Evolutionary conservation across 164 flowering plant species (phyloP).

Genomic region (Liquidambar formosana): DNA sequence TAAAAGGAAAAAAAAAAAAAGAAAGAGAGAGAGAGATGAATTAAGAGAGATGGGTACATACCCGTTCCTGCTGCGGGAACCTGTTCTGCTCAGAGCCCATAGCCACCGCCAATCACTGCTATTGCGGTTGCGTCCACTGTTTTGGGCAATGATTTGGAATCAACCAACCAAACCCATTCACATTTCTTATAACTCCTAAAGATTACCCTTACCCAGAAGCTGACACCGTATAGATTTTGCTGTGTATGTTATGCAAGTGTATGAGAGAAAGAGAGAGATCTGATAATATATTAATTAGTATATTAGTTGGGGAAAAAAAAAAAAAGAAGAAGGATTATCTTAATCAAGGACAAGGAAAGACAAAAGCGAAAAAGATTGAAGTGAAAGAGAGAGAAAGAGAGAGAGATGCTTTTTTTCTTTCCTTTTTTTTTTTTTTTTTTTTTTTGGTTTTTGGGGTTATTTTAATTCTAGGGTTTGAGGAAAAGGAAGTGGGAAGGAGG

Average conservation of each 20-base stretch:
- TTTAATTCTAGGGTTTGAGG: background rate
- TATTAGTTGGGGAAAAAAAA: background rate
- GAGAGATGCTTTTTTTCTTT: background rate
- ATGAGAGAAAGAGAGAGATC: conserved; percentile 2
- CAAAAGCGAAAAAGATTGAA: conserved; percentile 20
- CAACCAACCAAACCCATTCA: background rate
- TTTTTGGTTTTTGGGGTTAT: too few relatives aligned
- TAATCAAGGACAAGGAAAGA: conserved; percentile 24
- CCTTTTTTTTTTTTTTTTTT: background rate
- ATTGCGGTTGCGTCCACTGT: too few relatives aligned
- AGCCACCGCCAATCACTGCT: background rate
- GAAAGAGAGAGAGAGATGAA: background rate
- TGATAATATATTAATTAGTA: background rate
- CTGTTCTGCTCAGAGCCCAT: conserved; percentile 45
- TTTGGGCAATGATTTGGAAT: too few relatives aligned
- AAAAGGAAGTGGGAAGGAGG: background rate
- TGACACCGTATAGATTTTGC: conserved; percentile 18
- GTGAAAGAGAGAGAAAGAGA: conserved; percentile 5
- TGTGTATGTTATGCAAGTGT: background rate
- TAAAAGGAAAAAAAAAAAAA: too few relatives aligned
- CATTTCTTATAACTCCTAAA: background rate
- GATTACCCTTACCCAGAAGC: conserved; percentile 2
- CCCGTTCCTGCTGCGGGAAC: conserved; percentile 39
- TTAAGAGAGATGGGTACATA: background rate
- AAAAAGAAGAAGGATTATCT: background rate